Evolutionary conservation across 2,329 filamentous ascomycete species (phyloP).

Genomic region (Magnaporthiopsis incrustans): DNA sequence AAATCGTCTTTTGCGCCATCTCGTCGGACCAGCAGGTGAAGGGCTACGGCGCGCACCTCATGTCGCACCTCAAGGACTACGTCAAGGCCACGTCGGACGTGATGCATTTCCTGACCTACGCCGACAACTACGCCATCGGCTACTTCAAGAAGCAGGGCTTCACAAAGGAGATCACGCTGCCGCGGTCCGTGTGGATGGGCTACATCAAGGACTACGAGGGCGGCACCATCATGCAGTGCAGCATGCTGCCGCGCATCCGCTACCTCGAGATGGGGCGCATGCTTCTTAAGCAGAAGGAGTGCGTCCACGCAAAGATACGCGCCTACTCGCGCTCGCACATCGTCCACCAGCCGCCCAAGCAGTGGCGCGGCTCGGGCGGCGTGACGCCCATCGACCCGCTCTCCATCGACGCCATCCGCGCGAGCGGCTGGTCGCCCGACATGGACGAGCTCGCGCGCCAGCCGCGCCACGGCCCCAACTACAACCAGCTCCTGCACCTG

Average conservation of each 20-base stretch:
- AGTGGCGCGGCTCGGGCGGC: slow-evolving; percentile 44
- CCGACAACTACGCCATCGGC: slow-evolving; percentile 71
- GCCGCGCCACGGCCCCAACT: slow-evolving; percentile 67
- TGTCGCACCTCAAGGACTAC: slow-evolving; percentile 71
- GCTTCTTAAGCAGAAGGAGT: slow-evolving; percentile 69
- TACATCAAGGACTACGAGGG: slow-evolving; percentile 78
- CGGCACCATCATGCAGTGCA: slow-evolving; percentile 73
- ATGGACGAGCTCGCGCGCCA: slow-evolving; percentile 71
- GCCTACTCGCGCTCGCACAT: slow-evolving; percentile 63
- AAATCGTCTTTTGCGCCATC: slow-evolving; percentile 73
- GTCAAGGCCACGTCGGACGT: slow-evolving; percentile 68
- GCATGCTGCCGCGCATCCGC: slow-evolving; percentile 66
- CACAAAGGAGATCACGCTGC: slow-evolving; percentile 68
- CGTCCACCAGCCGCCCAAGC: slow-evolving; percentile 56
- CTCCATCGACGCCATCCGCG: slow-evolving; percentile 59
- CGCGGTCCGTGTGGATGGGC: slow-evolving; percentile 67
- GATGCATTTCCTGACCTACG: slow-evolving; percentile 73
- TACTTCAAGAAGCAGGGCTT: slow-evolving; percentile 78
- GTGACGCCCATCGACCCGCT: slow-evolving; percentile 53
- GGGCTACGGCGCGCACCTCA: slow-evolving; percentile 68
- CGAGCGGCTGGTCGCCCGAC: slow-evolving; percentile 65
- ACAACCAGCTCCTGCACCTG: slow-evolving; percentile 62
- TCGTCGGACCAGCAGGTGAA: slow-evolving; percentile 73
- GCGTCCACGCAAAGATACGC: slow-evolving; percentile 64
- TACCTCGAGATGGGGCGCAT: slow-evolving; percentile 64